Evolutionary conservation across 1,284 basidiomycete genomes (phyloP).

Genomic region (Cutaneotrichosporon daszewskae): DNA sequence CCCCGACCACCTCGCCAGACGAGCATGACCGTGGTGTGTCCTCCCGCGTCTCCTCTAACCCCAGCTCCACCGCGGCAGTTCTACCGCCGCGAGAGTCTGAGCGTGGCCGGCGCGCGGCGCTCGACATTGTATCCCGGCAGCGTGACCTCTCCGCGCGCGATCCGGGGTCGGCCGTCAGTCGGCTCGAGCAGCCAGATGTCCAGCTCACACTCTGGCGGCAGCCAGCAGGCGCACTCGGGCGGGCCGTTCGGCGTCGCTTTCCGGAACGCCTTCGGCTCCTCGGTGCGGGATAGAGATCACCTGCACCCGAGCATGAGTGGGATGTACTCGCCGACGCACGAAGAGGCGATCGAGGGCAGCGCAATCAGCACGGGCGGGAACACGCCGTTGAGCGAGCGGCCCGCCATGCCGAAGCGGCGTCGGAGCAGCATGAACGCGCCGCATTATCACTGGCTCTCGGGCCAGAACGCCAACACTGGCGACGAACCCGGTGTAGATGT

Average conservation of each 20-base stretch:
- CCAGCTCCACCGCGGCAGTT: background rate
- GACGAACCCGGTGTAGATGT: slow-evolving; percentile 49
- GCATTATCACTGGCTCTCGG: slow-evolving; percentile 31
- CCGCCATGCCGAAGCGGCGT: background rate
- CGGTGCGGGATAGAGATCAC: no score
- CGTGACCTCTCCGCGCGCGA: no score
- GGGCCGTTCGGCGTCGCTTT: background rate
- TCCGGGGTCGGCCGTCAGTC: no score
- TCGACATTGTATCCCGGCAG: slow-evolving; percentile 3
- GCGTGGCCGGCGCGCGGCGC: slow-evolving; percentile 1
- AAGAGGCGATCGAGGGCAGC: slow-evolving; percentile 2
- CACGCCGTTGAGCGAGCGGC: background rate
- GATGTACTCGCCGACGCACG: background rate
- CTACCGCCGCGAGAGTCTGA: slow-evolving; percentile 3
- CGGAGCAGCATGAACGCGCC: background rate
- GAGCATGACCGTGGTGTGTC: background rate
- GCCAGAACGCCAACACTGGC: slow-evolving; percentile 34
- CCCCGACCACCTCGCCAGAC: background rate
- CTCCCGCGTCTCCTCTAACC: background rate
- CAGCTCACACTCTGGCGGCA: no score
- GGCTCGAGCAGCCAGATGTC: no score
- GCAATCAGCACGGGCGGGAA: background rate
- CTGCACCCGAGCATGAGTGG: no score
- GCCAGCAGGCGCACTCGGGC: no score
- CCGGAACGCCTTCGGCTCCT: slow-evolving; percentile 2